Evolutionary conservation across 352 stramenopile genomes (phyloP).

Genomic region (Peronospora farinosa): DNA sequence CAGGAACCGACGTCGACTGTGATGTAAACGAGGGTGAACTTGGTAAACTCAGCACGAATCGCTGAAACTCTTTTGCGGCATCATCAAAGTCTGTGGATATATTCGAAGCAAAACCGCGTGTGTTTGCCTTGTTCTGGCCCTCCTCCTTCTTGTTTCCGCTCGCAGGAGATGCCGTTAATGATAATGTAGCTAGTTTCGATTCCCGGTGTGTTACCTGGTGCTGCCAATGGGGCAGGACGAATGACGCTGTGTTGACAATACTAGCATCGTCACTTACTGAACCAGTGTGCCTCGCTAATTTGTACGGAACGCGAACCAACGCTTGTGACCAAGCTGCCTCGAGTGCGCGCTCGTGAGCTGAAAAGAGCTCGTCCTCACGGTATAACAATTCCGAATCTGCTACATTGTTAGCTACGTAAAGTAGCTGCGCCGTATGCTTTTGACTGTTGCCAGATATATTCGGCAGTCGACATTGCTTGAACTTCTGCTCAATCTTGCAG

Average conservation of each 20-base stretch:
- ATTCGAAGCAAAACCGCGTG: constrained; percentile 1
- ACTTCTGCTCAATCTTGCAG: constrained; percentile 42
- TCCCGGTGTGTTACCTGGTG: constrained; percentile 6
- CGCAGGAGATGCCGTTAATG: constrained; percentile 1
- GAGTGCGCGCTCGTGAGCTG: constrained; percentile 33
- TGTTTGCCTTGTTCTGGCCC: constrained; percentile 3
- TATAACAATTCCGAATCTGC: constrained; percentile 27
- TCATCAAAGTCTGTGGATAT: constrained; percentile 33
- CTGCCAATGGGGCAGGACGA: constrained; percentile 18
- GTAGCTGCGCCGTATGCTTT: constrained; percentile 47
- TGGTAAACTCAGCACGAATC: constrained; percentile 28
- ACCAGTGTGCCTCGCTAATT: constrained; percentile 11
- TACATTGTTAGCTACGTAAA: constrained; percentile 58
- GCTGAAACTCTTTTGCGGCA: constrained; percentile 24
- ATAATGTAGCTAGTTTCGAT: constrained; percentile 1
- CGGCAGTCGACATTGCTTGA: constrained; percentile 49
- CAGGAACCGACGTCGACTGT: background rate
- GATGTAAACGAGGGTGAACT: constrained; percentile 27
- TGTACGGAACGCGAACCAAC: constrained; percentile 17
- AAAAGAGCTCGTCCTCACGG: constrained; percentile 29
- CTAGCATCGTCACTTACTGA: constrained; percentile 2
- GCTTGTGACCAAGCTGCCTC: constrained; percentile 29
- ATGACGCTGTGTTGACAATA: constrained; percentile 9
- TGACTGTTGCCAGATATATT: constrained; percentile 50
- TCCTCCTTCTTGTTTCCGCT: constrained; percentile 12